Evolutionary conservation across 768 basidiomycete genomes (phyloP).

Genomic region (Tricholoma saponaceum): DNA sequence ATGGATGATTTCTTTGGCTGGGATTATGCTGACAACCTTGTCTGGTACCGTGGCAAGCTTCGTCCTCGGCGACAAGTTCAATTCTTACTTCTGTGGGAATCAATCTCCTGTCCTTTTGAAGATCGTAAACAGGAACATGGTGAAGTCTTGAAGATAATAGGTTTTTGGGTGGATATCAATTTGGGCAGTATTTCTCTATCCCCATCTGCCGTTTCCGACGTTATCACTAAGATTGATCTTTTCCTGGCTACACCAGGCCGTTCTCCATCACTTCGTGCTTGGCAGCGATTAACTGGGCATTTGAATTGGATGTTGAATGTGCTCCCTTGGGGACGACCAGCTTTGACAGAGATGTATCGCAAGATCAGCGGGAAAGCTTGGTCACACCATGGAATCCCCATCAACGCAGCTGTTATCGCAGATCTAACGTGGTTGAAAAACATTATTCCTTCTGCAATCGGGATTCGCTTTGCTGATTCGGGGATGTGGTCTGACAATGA

Average conservation of each 20-base stretch:
- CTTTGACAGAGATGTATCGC: too few relatives aligned
- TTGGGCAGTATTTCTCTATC: too few relatives aligned
- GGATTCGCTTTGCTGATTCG: too few relatives aligned
- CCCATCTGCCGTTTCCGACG: neutral
- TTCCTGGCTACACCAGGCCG: neutral
- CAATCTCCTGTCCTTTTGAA: neutral
- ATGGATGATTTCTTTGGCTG: constrained; percentile 20
- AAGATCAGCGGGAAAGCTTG: neutral
- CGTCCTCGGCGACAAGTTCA: constrained; percentile 2
- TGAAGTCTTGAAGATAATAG: too few relatives aligned
- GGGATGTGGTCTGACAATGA: too few relatives aligned
- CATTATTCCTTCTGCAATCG: too few relatives aligned
- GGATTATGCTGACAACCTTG: constrained; percentile 11
- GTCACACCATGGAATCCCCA: neutral
- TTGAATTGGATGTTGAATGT: constrained; percentile 7
- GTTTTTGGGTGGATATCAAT: too few relatives aligned
- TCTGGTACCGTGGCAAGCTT: too few relatives aligned
- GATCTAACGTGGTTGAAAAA: too few relatives aligned
- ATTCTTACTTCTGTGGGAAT: constrained; percentile 1
- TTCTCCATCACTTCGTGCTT: neutral
- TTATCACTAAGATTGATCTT: neutral
- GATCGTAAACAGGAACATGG: neutral
- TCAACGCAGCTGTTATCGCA: neutral
- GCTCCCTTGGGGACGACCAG: constrained; percentile 6
- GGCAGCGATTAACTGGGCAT: constrained; percentile 1